phyloP scores from a whole-genome alignment of 345 rosid genomes.

The Dipteronia dyeriana region DNA sequence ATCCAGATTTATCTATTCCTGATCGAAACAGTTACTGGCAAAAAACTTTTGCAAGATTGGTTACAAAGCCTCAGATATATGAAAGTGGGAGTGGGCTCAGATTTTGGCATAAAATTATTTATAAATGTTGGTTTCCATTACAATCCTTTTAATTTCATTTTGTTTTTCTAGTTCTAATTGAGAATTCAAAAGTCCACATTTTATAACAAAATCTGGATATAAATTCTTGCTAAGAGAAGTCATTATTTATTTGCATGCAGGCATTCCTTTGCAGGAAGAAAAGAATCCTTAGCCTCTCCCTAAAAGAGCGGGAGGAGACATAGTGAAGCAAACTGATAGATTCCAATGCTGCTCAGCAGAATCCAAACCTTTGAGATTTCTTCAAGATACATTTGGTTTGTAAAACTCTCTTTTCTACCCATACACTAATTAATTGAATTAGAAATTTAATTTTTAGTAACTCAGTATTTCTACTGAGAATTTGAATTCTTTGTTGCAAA shows the following conservation, averaged over 20 bases:
- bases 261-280: conserved; percentile 4
- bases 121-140: neutral
- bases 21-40: neutral
- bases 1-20: neutral
- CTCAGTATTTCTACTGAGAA: too few species aligned
- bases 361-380: neutral
- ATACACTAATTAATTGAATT: too few species aligned
- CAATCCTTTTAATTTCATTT: neutral
- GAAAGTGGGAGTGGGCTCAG: conserved; percentile 7
- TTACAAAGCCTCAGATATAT: neutral
- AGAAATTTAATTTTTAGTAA: too few species aligned
- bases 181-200: too few species aligned
- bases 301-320: neutral
- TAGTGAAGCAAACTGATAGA: neutral
- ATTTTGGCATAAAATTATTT: neutral
- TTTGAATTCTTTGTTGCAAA: neutral
- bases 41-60: neutral
- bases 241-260: neutral
- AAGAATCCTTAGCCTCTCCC: neutral
- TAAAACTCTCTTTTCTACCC: neutral
- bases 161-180: neutral
- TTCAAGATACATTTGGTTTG: neutral
- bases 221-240: too few species aligned
- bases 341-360: neutral
- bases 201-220: too few species aligned